Conservation (phyloP, 2,329 filamentous ascomycete species). For the Bipolaris sorokiniana region DNA sequence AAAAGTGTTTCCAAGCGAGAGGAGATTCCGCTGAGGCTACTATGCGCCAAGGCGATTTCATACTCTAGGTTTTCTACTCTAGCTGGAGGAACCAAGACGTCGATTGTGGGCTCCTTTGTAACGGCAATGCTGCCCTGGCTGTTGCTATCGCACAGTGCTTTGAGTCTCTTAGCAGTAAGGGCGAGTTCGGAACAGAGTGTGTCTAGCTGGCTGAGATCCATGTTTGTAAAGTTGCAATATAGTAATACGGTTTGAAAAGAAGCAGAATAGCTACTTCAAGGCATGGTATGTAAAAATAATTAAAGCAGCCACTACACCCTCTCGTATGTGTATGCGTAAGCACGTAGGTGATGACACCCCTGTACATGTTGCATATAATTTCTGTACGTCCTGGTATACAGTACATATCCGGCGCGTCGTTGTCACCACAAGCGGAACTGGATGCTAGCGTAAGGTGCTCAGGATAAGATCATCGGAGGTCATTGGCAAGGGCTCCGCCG, state of each 20-base stretch:
- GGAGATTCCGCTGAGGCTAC: conserved; percentile 4
- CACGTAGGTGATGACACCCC: not conserved
- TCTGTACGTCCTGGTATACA: too few species aligned
- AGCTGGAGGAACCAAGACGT: not conserved
- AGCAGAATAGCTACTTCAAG: not conserved
- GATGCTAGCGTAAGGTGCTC: not conserved
- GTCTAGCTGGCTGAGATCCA: conserved; percentile 8
- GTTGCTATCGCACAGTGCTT: conserved; percentile 1
- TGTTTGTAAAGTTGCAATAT: not conserved
- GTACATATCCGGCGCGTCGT: not conserved
- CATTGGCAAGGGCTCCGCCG: not conserved
- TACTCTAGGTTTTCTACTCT: not conserved
- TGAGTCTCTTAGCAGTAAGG: conserved; percentile 3
- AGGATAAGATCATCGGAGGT: not conserved
- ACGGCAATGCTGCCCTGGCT: not conserved
- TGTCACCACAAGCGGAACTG: not conserved
- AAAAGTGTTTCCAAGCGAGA: conserved; percentile 5
- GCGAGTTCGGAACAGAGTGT: conserved; percentile 6
- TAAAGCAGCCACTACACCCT: too few species aligned
- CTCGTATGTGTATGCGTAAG: not conserved
- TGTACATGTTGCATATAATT: not conserved
- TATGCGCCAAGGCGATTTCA: conserved; percentile 3
- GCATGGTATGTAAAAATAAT: too few species aligned
- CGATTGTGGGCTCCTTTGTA: not conserved
- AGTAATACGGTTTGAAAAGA: too few species aligned